Percentiles rank a stretch among this genome's conserved stretches.
Evolutionary conservation across 805 yeast genomes (phyloP).

Genomic region (Metschnikowia anglica): DNA sequence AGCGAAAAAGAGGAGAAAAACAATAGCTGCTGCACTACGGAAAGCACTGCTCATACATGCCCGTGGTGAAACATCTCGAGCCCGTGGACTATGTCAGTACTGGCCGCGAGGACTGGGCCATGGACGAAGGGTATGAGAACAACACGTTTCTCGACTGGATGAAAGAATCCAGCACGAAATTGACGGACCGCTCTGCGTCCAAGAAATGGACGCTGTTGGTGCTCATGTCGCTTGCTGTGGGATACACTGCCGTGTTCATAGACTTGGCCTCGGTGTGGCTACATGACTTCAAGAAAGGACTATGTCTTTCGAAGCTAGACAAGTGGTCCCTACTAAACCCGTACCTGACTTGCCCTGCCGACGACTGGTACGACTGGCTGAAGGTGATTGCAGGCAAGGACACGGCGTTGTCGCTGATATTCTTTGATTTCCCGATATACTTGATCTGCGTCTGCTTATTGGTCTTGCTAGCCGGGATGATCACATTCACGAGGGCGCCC

Average conservation of each 20-base stretch:
- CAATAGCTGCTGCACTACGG: no score
- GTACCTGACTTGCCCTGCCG: slow-evolving; percentile 43
- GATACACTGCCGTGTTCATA: slow-evolving; percentile 47
- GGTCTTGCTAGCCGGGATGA: slow-evolving; percentile 29
- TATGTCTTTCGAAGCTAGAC: slow-evolving; percentile 42
- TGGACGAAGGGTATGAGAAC: slow-evolving; percentile 31
- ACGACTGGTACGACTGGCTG: slow-evolving; percentile 42
- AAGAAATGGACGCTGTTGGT: slow-evolving; percentile 51
- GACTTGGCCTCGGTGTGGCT: slow-evolving; percentile 52
- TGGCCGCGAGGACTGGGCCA: slow-evolving; percentile 10
- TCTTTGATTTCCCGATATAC: slow-evolving; percentile 40
- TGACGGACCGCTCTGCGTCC: slow-evolving; percentile 19
- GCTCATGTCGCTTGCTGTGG: slow-evolving; percentile 45
- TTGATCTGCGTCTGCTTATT: slow-evolving; percentile 27
- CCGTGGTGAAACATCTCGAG: slow-evolving; percentile 10
- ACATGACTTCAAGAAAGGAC: slow-evolving; percentile 53
- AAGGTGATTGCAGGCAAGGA: slow-evolving; percentile 24
- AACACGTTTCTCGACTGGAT: slow-evolving; percentile 54
- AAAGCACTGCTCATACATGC: no score
- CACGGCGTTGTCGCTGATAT: slow-evolving; percentile 19
- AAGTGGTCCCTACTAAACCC: slow-evolving; percentile 44
- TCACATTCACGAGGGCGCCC: slow-evolving; percentile 28
- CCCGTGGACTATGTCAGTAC: slow-evolving; percentile 6
- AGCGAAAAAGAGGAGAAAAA: no score
- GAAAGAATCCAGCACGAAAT: slow-evolving; percentile 36